phyloP scores from a whole-genome alignment of 225 moss, liverwort and hornwort species.

The Lunularia cruciata region DNA sequence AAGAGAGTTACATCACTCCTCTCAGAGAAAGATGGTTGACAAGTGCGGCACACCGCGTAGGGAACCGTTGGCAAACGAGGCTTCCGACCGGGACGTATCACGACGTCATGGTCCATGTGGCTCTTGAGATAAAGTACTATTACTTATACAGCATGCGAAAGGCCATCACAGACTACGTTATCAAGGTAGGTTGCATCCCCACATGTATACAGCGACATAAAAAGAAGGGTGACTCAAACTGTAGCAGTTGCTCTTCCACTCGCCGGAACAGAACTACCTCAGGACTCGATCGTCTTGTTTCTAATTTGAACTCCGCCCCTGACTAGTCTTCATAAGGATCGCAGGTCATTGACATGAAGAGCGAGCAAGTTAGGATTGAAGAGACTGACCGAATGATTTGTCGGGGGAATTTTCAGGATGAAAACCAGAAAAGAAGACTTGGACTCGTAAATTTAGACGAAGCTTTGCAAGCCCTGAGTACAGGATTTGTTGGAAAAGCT shows the following conservation, averaged over 20 bases:
- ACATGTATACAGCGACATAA: too few species aligned
- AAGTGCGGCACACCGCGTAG: constrained; percentile 54
- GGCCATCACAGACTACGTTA: constrained; percentile 67
- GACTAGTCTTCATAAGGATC: too few species aligned
- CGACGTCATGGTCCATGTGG: constrained; percentile 48
- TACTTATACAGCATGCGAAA: constrained; percentile 77
- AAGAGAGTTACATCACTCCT: constrained; percentile 57
- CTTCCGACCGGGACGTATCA: constrained; percentile 53
- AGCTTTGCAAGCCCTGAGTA: constrained; percentile 52
- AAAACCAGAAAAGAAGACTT: constrained; percentile 51
- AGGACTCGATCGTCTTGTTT: too few species aligned
- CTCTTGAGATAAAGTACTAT: constrained; percentile 60
- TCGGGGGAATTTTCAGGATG: constrained; percentile 73
- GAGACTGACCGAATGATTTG: constrained; percentile 1
- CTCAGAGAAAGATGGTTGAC: constrained; percentile 59
- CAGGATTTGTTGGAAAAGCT: constrained; percentile 54
- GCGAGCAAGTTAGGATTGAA: too few species aligned
- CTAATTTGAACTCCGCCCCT: too few species aligned
- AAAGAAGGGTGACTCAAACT: too few species aligned
- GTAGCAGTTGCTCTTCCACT: too few species aligned
- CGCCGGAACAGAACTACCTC: too few species aligned
- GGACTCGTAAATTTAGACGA: constrained; percentile 56
- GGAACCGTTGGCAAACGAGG: constrained; percentile 45
- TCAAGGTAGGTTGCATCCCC: constrained; percentile 52
- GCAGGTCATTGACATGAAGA: too few species aligned